phyloP scores from a whole-genome alignment of 1,284 basidiomycete species.

The Puccinia hordei region DNA sequence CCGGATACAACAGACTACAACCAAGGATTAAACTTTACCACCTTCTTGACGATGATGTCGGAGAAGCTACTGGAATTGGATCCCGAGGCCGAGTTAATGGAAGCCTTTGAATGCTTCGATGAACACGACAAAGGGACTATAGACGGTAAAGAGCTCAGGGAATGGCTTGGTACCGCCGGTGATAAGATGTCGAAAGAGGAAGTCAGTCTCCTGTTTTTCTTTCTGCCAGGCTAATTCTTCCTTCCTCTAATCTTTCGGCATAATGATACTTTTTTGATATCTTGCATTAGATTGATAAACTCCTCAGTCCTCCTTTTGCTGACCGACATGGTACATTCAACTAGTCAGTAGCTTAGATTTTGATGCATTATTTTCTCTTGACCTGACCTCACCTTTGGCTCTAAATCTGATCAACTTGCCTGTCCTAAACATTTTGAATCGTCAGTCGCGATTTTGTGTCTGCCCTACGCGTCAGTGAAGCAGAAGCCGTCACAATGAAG shows the following conservation, averaged over 20 bases:
- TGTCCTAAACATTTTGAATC: background rate
- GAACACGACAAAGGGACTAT: slow-evolving; percentile 80
- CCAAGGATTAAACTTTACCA: slow-evolving; percentile 74
- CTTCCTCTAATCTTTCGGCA: background rate
- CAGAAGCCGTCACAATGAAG: slow-evolving; percentile 36
- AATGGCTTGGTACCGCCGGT: slow-evolving; percentile 76
- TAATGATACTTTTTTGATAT: background rate
- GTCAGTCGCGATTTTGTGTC: slow-evolving; percentile 44
- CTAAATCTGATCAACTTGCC: background rate
- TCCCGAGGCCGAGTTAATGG: slow-evolving; percentile 78
- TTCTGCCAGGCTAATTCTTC: background rate
- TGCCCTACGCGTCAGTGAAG: slow-evolving; percentile 47
- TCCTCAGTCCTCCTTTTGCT: slow-evolving; percentile 49
- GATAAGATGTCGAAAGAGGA: slow-evolving; percentile 64
- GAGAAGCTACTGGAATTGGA: slow-evolving; percentile 86
- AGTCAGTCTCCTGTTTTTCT: slow-evolving; percentile 47
- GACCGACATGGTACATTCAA: slow-evolving; percentile 48
- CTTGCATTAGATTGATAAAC: slow-evolving; percentile 42
- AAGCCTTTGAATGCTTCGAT: slow-evolving; percentile 89
- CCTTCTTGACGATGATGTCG: slow-evolving; percentile 94
- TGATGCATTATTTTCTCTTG: background rate
- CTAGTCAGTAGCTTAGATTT: slow-evolving; percentile 23
- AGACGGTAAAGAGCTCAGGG: slow-evolving; percentile 76
- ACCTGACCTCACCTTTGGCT: background rate
- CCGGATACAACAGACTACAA: slow-evolving; percentile 50